Conservation (phyloP, 768 basidiomycete genomes). For the Phlebiopsis gigantea region DNA sequence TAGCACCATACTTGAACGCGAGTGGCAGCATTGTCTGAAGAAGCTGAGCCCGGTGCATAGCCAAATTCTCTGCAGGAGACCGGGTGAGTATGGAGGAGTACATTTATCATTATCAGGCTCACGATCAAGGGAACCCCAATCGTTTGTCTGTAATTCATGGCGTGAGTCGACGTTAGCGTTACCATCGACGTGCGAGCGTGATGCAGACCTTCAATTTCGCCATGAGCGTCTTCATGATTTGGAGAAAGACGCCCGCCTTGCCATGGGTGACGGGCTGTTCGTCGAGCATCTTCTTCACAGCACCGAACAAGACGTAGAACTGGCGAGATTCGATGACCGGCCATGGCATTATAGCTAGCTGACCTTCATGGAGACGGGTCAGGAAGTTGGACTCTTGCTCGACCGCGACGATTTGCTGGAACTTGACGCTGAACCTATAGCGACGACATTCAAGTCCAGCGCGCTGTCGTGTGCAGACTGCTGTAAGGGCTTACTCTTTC, state of each 20-base stretch:
- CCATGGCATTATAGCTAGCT: constrained; percentile 58
- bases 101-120: too few relatives aligned
- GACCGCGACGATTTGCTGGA: constrained; percentile 56
- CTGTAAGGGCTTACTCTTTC: constrained; percentile 39
- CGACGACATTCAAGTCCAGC: not conserved
- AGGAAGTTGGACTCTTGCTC: constrained; percentile 63
- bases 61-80: constrained; percentile 23
- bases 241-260: constrained; percentile 49
- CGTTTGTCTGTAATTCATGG: constrained; percentile 40
- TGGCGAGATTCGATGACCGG: constrained; percentile 59
- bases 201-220: constrained; percentile 55
- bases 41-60: constrained; percentile 27
- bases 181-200: not conserved
- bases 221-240: constrained; percentile 58
- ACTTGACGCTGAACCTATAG: constrained; percentile 48
- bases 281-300: constrained; percentile 43
- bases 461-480: not conserved
- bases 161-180: constrained; percentile 40
- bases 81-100: too few relatives aligned
- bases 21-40: constrained; percentile 37
- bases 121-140: constrained; percentile 65
- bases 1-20: constrained; percentile 43
- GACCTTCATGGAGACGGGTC: constrained; percentile 50
- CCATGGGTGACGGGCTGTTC: constrained; percentile 43
- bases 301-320: constrained; percentile 52